Evolutionary conservation across 164 flowering plant species (phyloP), one percentile per base, ranked within the genome.

Genomic region (Dillenia suffruticosa): DNA sequence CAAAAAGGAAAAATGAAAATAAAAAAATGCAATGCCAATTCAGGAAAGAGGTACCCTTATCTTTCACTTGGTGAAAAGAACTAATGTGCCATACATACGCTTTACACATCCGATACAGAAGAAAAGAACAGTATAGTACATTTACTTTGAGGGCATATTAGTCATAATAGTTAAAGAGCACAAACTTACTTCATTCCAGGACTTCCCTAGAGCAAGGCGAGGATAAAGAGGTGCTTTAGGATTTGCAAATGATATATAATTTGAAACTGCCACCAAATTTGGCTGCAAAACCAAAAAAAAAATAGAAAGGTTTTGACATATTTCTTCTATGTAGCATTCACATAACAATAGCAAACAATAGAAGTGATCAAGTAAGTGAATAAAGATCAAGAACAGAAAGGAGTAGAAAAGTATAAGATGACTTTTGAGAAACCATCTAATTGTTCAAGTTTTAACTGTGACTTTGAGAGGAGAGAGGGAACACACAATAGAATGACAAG

Each of bases 221-320:
- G 73, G 68, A 19, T 70, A 70, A 22, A 64, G 55, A 5, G 73
- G 73, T 1, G 73, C 73, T 44, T 70, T 59, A 0, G 68, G 73
- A 49, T 70, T 70, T 17, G 47, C 59, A 51, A 70, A 70, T 0
- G 10, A 9, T 32, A 64, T 22, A 4, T 11, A 11, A 12, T 57
- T 49, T 10, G 73, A 64, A 13, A 64, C 51, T 1, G 73, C 64
- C 16, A 64, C 52, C 17, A 70, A 26, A 50, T 49, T 59, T 44
- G 73, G 73, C 73, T 70, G 59, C 51, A 46, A 59, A 8, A 13
- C 16, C n/a, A 0, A 13, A 13, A 26, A 43, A 11, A 45, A 19
- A 51, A 44, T 26, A 26, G 26, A 16, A 3, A 8, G 22, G 17
- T 11, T 19, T 19, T 19, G 22, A 19, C 22, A 1, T 19, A 19